Conservation (phyloP, 805 yeast species). For the Lachancea waltii region DNA sequence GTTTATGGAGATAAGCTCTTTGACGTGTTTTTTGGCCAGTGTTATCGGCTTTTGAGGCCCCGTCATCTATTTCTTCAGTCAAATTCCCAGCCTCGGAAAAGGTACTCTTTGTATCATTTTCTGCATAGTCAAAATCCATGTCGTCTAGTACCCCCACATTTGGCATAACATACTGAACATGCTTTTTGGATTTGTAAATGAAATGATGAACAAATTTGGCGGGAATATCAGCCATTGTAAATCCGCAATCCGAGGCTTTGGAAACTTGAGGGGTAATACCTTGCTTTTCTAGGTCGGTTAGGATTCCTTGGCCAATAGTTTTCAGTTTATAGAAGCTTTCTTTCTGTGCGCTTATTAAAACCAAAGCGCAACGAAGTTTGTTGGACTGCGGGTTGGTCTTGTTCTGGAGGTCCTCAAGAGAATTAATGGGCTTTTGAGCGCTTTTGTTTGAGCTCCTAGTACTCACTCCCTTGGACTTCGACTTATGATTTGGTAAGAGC, state of each 20-base stretch:
- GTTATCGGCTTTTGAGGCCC: neutral
- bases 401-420: neutral
- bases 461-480: too few species aligned
- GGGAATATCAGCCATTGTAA: conserved; percentile 45
- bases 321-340: conserved; percentile 75
- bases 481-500: conserved; percentile 35
- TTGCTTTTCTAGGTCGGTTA: conserved; percentile 36
- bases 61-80: neutral
- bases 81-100: conserved; percentile 4
- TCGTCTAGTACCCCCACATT: conserved; percentile 1
- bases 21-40: conserved; percentile 1
- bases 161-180: conserved; percentile 44
- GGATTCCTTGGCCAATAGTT: conserved; percentile 39
- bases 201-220: conserved; percentile 67
- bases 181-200: conserved; percentile 62
- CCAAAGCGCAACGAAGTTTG: conserved; percentile 27
- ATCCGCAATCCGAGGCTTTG: conserved; percentile 31
- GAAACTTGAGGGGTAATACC: conserved; percentile 35
- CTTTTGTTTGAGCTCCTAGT: neutral
- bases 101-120: conserved; percentile 2
- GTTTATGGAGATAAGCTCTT: conserved; percentile 18
- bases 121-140: conserved; percentile 11
- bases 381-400: neutral
- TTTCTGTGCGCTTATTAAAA: conserved; percentile 51
- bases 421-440: neutral